A percentile compares a stretch with the other conserved stretches of the same genome.
Conservation (phyloP, 2,329 filamentous ascomycete species). For the Ilyonectria robusta region DNA sequence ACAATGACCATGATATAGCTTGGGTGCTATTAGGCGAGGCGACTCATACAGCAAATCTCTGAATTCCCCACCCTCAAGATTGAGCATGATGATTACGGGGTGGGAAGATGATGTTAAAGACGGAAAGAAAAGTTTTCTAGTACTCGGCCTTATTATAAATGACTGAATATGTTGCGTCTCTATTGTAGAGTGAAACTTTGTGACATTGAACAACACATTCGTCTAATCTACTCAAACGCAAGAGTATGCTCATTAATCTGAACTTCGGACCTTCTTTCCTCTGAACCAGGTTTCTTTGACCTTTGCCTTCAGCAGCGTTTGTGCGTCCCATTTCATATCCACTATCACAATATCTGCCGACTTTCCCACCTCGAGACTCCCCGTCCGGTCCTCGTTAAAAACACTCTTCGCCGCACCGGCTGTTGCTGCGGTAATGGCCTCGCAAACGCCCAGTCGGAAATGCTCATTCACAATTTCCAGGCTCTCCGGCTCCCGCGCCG, state of each 20-base stretch:
- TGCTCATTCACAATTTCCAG: slow-evolving; percentile 61
- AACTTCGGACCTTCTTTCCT: slow-evolving; percentile 55
- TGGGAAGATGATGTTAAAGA: too few species aligned
- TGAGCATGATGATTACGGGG: too few species aligned
- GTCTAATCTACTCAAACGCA: too few species aligned
- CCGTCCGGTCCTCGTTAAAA: slow-evolving; percentile 63
- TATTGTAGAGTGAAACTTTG: neutral
- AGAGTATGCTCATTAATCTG: neutral
- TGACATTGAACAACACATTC: neutral
- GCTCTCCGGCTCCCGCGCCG: slow-evolving; percentile 59
- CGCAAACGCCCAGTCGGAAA: slow-evolving; percentile 63
- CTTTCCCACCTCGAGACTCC: slow-evolving; percentile 63
- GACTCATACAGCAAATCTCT: too few species aligned
- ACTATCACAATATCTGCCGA: slow-evolving; percentile 65
- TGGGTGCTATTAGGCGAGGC: too few species aligned
- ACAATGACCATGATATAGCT: too few species aligned
- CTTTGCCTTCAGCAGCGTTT: slow-evolving; percentile 59
- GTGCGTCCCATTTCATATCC: slow-evolving; percentile 62
- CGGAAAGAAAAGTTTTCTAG: too few species aligned
- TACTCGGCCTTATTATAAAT: too few species aligned
- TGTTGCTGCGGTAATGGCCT: slow-evolving; percentile 65
- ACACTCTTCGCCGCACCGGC: slow-evolving; percentile 65
- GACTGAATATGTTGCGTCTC: too few species aligned
- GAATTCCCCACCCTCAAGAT: too few species aligned
- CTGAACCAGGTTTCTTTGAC: slow-evolving; percentile 66